Evolutionary conservation across 2,329 filamentous ascomycete genomes (phyloP).

Genomic region (Zarea fungicola): DNA sequence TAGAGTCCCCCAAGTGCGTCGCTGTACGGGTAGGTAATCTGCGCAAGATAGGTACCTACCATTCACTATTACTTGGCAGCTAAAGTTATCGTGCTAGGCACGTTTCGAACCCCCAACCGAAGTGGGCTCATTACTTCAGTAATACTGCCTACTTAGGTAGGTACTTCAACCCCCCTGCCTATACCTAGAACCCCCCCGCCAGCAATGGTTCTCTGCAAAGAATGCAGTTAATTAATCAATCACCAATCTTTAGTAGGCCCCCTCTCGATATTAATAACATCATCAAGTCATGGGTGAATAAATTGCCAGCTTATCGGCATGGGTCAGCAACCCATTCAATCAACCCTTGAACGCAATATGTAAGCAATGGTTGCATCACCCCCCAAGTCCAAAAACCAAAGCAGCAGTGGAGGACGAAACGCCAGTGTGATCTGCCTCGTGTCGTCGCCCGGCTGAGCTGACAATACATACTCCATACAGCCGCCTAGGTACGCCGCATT

Average conservation of each 20-base stretch:
- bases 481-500: too few relatives aligned
- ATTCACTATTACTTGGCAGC: too few relatives aligned
- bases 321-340: background rate
- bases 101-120: too few relatives aligned
- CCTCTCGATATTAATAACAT: background rate
- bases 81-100: too few relatives aligned
- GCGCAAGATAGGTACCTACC: too few relatives aligned
- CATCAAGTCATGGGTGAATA: background rate
- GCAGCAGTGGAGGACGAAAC: too few relatives aligned
- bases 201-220: background rate
- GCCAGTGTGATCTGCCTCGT: slow-evolving; percentile 7
- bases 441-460: slow-evolving; percentile 3
- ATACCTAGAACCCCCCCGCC: background rate
- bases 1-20: too few relatives aligned
- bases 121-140: too few relatives aligned
- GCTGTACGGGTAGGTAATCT: too few relatives aligned
- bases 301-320: background rate
- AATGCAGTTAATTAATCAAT: background rate
- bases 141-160: too few relatives aligned
- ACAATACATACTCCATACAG: background rate
- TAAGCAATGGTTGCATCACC: slow-evolving; percentile 1
- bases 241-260: background rate
- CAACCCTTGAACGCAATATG: background rate
- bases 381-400: background rate
- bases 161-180: background rate